phyloP scores from a whole-genome alignment of 2,329 filamentous ascomycete species.

The Fusarium sp. region DNA sequence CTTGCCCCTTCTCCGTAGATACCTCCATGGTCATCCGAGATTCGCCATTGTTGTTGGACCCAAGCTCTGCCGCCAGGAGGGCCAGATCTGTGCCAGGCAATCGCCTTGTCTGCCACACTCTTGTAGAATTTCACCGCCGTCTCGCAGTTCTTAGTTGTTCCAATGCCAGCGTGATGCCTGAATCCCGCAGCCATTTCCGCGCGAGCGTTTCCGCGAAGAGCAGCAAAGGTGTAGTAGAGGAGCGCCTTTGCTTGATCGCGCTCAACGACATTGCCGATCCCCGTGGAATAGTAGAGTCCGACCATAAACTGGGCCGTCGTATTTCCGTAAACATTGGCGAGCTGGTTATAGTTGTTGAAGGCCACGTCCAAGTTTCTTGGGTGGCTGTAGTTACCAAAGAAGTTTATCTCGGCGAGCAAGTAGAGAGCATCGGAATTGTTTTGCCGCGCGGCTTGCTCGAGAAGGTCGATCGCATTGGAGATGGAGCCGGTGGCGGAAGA shows the following conservation, averaged over 20 bases:
- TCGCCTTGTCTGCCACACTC: slow-evolving; percentile 90
- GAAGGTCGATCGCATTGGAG: slow-evolving; percentile 62
- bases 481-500: slow-evolving; percentile 56
- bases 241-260: slow-evolving; percentile 91
- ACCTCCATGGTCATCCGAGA: slow-evolving; percentile 90
- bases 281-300: slow-evolving; percentile 94
- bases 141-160: slow-evolving; percentile 87
- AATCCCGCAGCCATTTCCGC: slow-evolving; percentile 96
- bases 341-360: slow-evolving; percentile 82
- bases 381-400: slow-evolving; percentile 93
- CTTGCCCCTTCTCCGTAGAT: slow-evolving; percentile 97
- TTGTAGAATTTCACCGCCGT: slow-evolving; percentile 90
- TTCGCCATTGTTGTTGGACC: slow-evolving; percentile 81
- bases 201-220: slow-evolving; percentile 81
- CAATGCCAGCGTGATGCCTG: slow-evolving; percentile 86
- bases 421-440: slow-evolving; percentile 87
- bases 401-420: slow-evolving; percentile 93
- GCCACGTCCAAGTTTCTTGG: slow-evolving; percentile 84
- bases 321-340: slow-evolving; percentile 84
- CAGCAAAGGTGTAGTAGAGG: slow-evolving; percentile 94
- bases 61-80: slow-evolving; percentile 88
- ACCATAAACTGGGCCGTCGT: slow-evolving; percentile 95
- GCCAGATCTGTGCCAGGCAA: slow-evolving; percentile 87
- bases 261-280: slow-evolving; percentile 83
- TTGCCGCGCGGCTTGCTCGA: slow-evolving; percentile 63